Evolutionary conservation across 345 rosid genomes (phyloP), one percentile per base, ranked within the genome.

Genomic region (Salix purpurea): DNA sequence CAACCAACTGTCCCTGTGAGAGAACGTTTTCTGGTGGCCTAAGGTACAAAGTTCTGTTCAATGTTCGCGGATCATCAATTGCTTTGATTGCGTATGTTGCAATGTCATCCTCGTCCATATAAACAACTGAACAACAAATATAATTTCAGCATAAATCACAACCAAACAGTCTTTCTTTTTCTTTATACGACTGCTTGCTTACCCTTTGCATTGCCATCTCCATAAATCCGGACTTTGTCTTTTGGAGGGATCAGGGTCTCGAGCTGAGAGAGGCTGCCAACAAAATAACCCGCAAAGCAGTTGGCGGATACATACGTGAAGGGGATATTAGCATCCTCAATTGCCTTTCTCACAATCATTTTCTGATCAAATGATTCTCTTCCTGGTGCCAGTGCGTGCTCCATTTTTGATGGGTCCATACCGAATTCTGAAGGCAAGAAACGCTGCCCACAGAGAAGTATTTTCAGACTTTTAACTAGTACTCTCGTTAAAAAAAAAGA

Each of bases 341-440:
- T 91, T 3, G 93, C 99, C 19, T 67, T 87, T 67, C 98, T 90
- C 26, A 93, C 93, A 11, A 19, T 70, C 97, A 93, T 90, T 81
- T 95, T 95, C 67, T 93, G 86, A 65, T 93, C 99, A 42, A 95
- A 93, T 0, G 96, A 71, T 64, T 83, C 94, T 74, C 90, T 87
- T 70, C 98, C 97, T 0, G 99, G 99, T 24, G 88, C 93, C 9
- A 96, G 73, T 2, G 97, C 97, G 18, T 89, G 71, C 37, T 69
- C 87, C 99, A 95, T 95, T 16, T 85, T 72, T 1, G 96, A 69
- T 40, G 97, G 96, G 77, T 95, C 97, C 85, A 88, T 93, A 5
- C 99, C 99, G 72, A 91, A 95, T 72, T 95, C 99, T 2, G 97
- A 93, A 0, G 97, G 97, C 82, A 95, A 76, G 77, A 95, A 93